These are phyloP conservation scores for Emericellopsis terricola DNA, from an alignment of 495 filamentous ascomycete species.

Conservation along the genomic window DNA sequence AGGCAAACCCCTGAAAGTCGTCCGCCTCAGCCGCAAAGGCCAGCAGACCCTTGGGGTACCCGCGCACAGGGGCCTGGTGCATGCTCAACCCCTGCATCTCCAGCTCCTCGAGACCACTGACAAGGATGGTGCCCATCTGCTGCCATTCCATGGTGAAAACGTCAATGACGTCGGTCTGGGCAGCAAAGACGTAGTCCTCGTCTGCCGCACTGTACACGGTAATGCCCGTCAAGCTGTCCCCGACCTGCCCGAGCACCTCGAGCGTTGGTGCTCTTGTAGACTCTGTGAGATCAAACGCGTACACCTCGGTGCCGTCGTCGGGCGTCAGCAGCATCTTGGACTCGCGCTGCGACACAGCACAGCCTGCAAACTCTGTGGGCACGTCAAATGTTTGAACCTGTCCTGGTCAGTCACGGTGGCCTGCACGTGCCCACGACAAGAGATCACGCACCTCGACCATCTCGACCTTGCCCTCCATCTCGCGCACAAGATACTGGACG, in stretches of 20 bases:
- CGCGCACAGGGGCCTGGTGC: slow-evolving; percentile 9
- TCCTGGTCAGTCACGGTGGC: no score
- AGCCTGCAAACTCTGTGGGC: slow-evolving; percentile 10
- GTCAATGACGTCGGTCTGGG: slow-evolving; percentile 8
- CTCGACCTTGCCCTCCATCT: slow-evolving; percentile 5
- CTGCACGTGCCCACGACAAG: no score
- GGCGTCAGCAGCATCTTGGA: slow-evolving; percentile 10
- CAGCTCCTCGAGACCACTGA: slow-evolving; percentile 9
- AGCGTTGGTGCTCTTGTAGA: slow-evolving; percentile 8
- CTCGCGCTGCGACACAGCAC: slow-evolving; percentile 9
- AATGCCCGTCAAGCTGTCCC: slow-evolving; percentile 10
- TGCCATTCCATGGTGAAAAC: slow-evolving; percentile 9
- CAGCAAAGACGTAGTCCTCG: slow-evolving; percentile 12
- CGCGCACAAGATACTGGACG: slow-evolving; percentile 8
- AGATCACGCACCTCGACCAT: slow-evolving; percentile 7
- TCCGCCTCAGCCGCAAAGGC: slow-evolving; percentile 9
- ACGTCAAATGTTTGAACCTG: slow-evolving; percentile 11
- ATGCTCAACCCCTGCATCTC: slow-evolving; percentile 10
- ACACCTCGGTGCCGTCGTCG: slow-evolving; percentile 8
- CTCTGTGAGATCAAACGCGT: slow-evolving; percentile 9
- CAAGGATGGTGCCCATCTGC: slow-evolving; percentile 7
- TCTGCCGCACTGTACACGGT: slow-evolving; percentile 7
- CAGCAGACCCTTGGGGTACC: slow-evolving; percentile 9
- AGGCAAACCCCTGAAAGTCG: slow-evolving; percentile 7
- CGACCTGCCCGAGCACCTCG: slow-evolving; percentile 8